Evolutionary conservation across 2,329 filamentous ascomycete genomes (phyloP).

Genomic region (Salinomyces thailandicus): DNA sequence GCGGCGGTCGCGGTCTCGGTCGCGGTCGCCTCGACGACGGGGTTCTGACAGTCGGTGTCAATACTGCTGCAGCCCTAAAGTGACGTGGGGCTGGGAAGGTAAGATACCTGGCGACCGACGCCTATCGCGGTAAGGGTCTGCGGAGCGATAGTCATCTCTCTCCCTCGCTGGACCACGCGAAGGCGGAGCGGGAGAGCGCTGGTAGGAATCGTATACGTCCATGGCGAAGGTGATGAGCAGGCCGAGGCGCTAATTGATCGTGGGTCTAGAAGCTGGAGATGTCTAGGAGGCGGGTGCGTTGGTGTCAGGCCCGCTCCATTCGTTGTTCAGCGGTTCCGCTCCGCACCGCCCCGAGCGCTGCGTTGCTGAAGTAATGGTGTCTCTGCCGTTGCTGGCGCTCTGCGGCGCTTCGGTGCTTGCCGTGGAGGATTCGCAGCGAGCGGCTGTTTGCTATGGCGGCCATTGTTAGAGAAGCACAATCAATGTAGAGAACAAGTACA

Average conservation of each 20-base stretch:
- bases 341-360: slow-evolving; percentile 2
- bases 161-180: slow-evolving; percentile 9
- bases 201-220: slow-evolving; percentile 9
- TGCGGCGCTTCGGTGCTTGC: slow-evolving; percentile 4
- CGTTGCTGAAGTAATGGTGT: too few relatives aligned
- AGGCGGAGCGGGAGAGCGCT: slow-evolving; percentile 8
- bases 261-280: too few relatives aligned
- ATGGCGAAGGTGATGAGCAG: neutral
- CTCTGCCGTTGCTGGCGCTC: too few relatives aligned
- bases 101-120: slow-evolving; percentile 14
- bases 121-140: slow-evolving; percentile 16
- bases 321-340: slow-evolving; percentile 2
- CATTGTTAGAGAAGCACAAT: slow-evolving; percentile 17
- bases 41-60: too few relatives aligned
- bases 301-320: slow-evolving; percentile 10
- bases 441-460: slow-evolving; percentile 21
- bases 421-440: slow-evolving; percentile 1
- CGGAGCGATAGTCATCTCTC: slow-evolving; percentile 12
- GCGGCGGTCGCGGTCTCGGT: slow-evolving; percentile 44
- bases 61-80: too few relatives aligned
- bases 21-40: slow-evolving; percentile 27
- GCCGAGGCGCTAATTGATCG: too few relatives aligned
- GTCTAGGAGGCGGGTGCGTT: neutral
- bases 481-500: slow-evolving; percentile 11
- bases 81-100: too few relatives aligned